These are phyloP conservation scores for Mortierella sp. DNA, from an alignment of 371 early-diverging fungal genomes.

Conservation along the genomic window DNA sequence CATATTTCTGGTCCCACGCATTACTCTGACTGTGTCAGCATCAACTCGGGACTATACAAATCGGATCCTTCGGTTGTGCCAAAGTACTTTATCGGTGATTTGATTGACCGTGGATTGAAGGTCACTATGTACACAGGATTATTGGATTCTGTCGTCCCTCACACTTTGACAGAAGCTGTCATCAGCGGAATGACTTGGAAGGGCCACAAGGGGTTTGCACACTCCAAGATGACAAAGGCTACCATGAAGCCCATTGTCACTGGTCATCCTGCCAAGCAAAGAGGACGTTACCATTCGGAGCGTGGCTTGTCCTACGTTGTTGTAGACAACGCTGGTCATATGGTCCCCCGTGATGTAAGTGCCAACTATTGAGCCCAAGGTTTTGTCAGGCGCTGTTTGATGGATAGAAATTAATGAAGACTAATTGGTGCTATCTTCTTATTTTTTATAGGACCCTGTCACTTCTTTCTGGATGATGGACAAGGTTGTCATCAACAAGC, in stretches of 20 bases:
- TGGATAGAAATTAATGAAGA: neutral
- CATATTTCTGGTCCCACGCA: neutral
- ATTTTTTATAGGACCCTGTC: neutral
- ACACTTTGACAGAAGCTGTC: neutral
- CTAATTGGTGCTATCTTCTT: neutral
- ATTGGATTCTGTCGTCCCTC: neutral
- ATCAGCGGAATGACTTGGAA: neutral
- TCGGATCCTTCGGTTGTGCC: neutral
- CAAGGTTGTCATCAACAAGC: neutral
- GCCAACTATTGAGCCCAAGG: too few species aligned
- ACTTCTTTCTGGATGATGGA: neutral
- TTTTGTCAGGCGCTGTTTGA: neutral
- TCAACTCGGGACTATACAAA: neutral
- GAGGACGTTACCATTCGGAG: neutral
- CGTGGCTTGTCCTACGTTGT: neutral
- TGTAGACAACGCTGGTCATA: neutral
- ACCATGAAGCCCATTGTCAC: neutral
- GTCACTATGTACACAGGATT: neutral
- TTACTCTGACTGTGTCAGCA: neutral
- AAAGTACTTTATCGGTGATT: neutral
- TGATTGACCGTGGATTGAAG: constrained; percentile 1
- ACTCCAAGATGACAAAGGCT: neutral
- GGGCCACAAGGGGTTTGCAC: neutral
- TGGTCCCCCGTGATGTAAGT: constrained; percentile 1
- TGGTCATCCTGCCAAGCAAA: neutral